Base-by-base conservation (phyloP, 2,329 filamentous ascomycete genomes). In the Neonectria coccinea region DNA sequence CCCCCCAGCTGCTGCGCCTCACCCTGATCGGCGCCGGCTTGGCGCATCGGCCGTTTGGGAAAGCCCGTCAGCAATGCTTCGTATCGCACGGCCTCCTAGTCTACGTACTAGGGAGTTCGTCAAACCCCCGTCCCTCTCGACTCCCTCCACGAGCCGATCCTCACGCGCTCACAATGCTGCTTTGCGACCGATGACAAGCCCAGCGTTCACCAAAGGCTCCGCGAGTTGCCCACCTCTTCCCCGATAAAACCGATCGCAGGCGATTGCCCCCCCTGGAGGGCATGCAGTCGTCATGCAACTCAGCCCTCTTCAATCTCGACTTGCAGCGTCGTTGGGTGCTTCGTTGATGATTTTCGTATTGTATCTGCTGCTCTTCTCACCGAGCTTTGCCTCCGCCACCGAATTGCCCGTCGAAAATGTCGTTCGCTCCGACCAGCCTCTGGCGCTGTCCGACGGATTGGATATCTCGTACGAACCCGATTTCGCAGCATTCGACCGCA, bases 281-380 rank as follows among this genome's bases (percentile, higher is more conserved):
- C 79, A 80, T 80, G 78, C 73, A 70, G 72, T 67, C 75, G 78
- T 73, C 68, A 87, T 88, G 86, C 82, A 89, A 79, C 85, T 90
- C 78, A 89, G 86, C 77, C 88, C 86, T 73, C 82, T 92, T 70
- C 92, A 92, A 82, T 91, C 89, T 80, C 90, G 91, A 76, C 86
- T 93, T 74, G 86, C 87, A 75, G 88, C 89, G 73, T 92, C 90
- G 62, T 76, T 91, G 57, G 82, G 86, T 72, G 87, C 89, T 58
- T 87, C 88, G 33, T 79, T 87, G 31, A 75, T 91, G 55, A 77
- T 92, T 55, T 41, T 70, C 22, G 59, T 42, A 11, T 76, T 93
- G 45, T 91, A 89, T 75, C 79, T 91, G 62, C 78, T 87, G 27
- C 82, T 92, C 41, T 85, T 86, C 62, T 84, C 84, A 48, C 85